Evolutionary conservation across 306 rosid genomes (phyloP).

Genomic region (Senna siamea): DNA sequence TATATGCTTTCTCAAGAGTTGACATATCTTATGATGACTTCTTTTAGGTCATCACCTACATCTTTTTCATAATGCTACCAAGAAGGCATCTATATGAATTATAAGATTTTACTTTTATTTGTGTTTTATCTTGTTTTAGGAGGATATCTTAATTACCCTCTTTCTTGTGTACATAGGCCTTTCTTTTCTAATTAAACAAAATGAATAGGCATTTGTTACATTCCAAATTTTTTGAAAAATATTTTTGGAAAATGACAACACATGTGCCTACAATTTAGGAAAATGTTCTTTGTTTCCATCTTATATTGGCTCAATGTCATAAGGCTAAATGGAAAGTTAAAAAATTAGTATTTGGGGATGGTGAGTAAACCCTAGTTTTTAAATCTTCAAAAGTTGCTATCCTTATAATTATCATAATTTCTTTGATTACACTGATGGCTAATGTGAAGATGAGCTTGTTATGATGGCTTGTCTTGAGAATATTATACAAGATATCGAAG

Average conservation of each 20-base stretch:
- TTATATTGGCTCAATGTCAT: too few species aligned
- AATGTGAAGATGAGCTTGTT: too few species aligned
- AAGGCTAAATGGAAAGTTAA: neutral
- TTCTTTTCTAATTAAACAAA: neutral
- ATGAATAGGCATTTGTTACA: neutral
- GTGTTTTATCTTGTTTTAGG: neutral
- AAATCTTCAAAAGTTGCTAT: too few species aligned
- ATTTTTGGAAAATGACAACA: neutral
- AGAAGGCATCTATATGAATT: neutral
- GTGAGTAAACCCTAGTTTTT: too few species aligned
- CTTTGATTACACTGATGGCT: neutral
- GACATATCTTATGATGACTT: neutral
- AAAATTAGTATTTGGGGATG: neutral
- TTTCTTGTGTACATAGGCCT: neutral
- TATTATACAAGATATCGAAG: too few species aligned
- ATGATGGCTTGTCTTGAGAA: too few species aligned
- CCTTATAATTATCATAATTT: too few species aligned
- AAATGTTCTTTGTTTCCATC: too few species aligned
- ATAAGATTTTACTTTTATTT: neutral
- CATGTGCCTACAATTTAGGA: too few species aligned
- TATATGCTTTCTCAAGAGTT: neutral
- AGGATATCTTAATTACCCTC: neutral
- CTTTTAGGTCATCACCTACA: constrained; percentile 5
- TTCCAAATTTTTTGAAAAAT: neutral
- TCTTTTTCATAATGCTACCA: neutral